Percentiles rank a stretch among this genome's conserved stretches.
phyloP scores from a whole-genome alignment of 1,284 basidiomycete genomes.

The Microbotryum violaceum region DNA sequence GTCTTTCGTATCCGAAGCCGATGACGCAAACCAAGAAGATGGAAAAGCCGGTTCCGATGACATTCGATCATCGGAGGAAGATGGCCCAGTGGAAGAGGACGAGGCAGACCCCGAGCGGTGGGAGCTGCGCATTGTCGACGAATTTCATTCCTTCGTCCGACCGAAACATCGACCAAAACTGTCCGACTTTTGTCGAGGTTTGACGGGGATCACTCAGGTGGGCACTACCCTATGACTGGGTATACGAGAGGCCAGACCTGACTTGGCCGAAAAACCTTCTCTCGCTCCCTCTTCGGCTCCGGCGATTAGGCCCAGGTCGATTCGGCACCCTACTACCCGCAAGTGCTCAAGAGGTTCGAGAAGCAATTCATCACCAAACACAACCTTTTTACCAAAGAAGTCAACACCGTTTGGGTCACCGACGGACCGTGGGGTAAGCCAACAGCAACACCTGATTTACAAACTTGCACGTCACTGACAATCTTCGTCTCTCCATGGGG shows the following conservation, averaged over 20 bases:
- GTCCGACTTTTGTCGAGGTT: slow-evolving; percentile 69
- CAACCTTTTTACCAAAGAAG: slow-evolving; percentile 40
- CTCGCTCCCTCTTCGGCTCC: slow-evolving; percentile 5
- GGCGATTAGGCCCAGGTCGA: slow-evolving; percentile 66
- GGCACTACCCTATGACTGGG: slow-evolving; percentile 31
- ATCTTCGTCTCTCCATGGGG: background rate
- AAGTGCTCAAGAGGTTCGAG: slow-evolving; percentile 58
- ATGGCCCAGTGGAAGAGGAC: slow-evolving; percentile 50
- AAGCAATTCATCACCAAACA: slow-evolving; percentile 53
- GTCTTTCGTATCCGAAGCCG: background rate
- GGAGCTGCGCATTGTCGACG: slow-evolving; percentile 57
- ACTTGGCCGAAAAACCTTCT: slow-evolving; percentile 6
- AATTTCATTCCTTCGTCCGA: slow-evolving; percentile 79
- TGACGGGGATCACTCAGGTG: slow-evolving; percentile 91
- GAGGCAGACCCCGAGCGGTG: slow-evolving; percentile 32
- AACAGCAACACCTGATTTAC: slow-evolving; percentile 2
- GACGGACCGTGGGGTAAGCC: slow-evolving; percentile 46
- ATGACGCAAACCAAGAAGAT: background rate
- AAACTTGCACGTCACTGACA: slow-evolving; percentile 20
- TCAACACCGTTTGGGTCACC: slow-evolving; percentile 46
- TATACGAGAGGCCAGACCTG: background rate
- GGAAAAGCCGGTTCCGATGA: too few relatives aligned
- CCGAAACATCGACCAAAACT: slow-evolving; percentile 78
- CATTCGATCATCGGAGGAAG: background rate
- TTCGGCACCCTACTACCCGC: slow-evolving; percentile 63